A percentile compares a stretch with the other conserved stretches of the same genome.
These are phyloP conservation scores for Colletotrichum horii DNA, from an alignment of 2,329 filamentous ascomycete genomes.

Conservation along the genomic window DNA sequence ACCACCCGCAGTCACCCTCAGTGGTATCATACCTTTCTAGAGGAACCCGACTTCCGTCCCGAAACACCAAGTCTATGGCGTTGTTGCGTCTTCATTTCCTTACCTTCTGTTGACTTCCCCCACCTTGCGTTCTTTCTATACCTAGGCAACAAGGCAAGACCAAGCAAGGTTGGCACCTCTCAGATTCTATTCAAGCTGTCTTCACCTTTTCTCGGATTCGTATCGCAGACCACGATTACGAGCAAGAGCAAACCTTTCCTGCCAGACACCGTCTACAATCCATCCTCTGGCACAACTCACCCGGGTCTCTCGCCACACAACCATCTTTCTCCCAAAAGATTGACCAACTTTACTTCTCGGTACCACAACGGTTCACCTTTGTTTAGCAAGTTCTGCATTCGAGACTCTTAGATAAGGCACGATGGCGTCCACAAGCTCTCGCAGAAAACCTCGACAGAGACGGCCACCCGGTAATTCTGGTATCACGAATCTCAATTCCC, in stretches of 20 bases:
- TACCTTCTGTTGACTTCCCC: neutral
- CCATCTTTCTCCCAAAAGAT: neutral
- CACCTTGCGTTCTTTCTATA: neutral
- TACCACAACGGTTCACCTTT: neutral
- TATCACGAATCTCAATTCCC: neutral
- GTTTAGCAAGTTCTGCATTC: neutral
- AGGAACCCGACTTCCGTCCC: neutral
- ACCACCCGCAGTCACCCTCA: neutral
- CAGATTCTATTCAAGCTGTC: neutral
- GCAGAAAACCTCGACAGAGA: conserved; percentile 6
- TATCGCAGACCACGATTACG: neutral
- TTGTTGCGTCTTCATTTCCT: neutral
- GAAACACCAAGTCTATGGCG: neutral
- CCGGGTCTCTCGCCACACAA: neutral
- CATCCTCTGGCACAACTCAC: neutral
- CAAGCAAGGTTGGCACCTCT: neutral
- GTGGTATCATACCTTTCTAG: neutral
- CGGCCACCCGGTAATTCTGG: neutral
- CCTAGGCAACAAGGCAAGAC: neutral
- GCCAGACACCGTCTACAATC: neutral
- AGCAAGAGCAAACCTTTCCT: neutral
- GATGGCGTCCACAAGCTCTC: conserved; percentile 1
- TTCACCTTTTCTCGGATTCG: neutral
- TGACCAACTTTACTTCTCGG: neutral
- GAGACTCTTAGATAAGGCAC: neutral